Conservation (phyloP, 176 grass and related monocot genomes). For the Raddia distichophylla region DNA sequence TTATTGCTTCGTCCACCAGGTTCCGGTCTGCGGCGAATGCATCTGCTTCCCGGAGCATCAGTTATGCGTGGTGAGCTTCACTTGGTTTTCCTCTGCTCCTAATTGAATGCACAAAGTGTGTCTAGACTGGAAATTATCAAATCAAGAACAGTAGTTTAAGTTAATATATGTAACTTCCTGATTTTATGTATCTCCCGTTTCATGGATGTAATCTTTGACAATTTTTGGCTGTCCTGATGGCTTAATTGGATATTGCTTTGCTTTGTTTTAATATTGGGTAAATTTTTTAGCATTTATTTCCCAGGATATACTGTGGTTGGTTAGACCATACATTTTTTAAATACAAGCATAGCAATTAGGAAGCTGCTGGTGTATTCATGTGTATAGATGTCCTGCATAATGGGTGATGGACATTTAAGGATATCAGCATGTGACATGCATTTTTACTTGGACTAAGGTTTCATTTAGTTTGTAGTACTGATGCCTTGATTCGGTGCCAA, state of each 20-base stretch:
- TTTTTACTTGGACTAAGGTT: constrained; percentile 1
- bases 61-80: constrained; percentile 85
- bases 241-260: constrained; percentile 18
- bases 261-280: background rate
- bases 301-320: background rate
- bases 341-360: background rate
- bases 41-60: constrained; percentile 95
- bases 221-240: background rate
- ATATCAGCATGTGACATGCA: background rate
- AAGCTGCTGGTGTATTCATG: background rate
- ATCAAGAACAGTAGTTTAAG: background rate
- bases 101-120: background rate
- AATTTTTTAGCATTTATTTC: background rate
- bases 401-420: constrained; percentile 1
- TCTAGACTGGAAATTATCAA: background rate
- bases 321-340: background rate
- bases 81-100: background rate
- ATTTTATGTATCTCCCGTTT: constrained; percentile 5
- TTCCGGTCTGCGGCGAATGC: constrained; percentile 93
- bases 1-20: constrained; percentile 98
- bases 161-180: background rate
- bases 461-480: background rate
- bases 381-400: background rate
- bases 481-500: background rate
- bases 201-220: constrained; percentile 17